Percentiles rank a stretch among this genome's conserved stretches.
phyloP scores from a whole-genome alignment of 306 rosid genomes.

The Aeschynomene evenia region DNA sequence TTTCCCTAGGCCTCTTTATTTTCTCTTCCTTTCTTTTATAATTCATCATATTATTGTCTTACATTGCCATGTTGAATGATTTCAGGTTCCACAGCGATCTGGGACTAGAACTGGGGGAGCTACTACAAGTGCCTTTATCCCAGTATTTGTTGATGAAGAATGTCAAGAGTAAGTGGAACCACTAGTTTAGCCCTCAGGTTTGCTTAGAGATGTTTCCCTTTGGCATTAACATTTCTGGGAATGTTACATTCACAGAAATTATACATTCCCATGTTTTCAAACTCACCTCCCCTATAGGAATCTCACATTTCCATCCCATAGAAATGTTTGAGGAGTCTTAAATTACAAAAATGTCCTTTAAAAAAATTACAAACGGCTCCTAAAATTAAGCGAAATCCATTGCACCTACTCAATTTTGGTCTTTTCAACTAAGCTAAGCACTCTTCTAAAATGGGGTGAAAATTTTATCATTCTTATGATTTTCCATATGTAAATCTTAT shows the following conservation, averaged over 20 bases:
- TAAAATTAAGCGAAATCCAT: too few relatives aligned
- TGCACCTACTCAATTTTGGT: slow-evolving; percentile 3
- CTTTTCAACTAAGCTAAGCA: background rate
- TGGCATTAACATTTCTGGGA: too few relatives aligned
- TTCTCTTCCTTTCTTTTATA: background rate
- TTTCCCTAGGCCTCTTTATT: background rate
- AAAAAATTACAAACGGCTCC: too few relatives aligned
- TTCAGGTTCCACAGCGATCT: slow-evolving; percentile 72
- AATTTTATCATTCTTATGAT: background rate
- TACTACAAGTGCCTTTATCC: slow-evolving; percentile 49
- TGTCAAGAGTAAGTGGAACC: slow-evolving; percentile 64
- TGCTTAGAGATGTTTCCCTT: background rate
- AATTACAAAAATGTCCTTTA: too few relatives aligned
- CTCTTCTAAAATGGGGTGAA: background rate
- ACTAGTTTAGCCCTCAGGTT: background rate
- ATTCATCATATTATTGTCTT: background rate
- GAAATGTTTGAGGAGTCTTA: too few relatives aligned
- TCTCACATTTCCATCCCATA: too few relatives aligned
- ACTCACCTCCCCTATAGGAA: too few relatives aligned
- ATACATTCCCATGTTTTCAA: too few relatives aligned
- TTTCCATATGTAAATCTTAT: background rate
- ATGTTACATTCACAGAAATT: too few relatives aligned
- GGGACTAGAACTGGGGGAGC: slow-evolving; percentile 53
- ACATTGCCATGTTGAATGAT: slow-evolving; percentile 14
- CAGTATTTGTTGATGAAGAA: slow-evolving; percentile 84